Base-by-base conservation (phyloP, 2,329 filamentous ascomycete species). In the Xylariaceae sp. region DNA sequence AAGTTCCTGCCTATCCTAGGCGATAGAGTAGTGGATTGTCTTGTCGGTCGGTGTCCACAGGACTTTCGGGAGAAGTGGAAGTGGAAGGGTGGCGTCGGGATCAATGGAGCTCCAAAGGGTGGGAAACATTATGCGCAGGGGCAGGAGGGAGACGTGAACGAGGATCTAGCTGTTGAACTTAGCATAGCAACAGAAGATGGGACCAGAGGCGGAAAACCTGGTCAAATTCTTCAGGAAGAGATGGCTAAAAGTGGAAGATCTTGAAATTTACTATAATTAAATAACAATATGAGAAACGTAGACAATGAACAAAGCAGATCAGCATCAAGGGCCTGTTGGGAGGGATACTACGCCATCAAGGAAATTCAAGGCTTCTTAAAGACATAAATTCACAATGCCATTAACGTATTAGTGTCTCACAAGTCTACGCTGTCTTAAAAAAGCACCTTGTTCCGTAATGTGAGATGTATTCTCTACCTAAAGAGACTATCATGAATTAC, bases 1-100 rank as follows among this genome's bases (percentile, higher is more conserved):
- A 90, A 90, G 71, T 90, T 90, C 71, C 71, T 89, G 53, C 87
- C 87, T 0, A 81, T 89, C 4, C 74, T 90, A 11, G 87, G 87
- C 7, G 82, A 86, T 26, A 84, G 83, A 67, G 78, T 88, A 29
- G 79, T 80, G 1, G 84, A 86, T 61, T 80, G 81, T 53, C 74
- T 89, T 54, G 69, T 79, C 53, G 71, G 78, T 33, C 61, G 74
- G 6, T 77, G 78, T 12, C 75, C 76, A 0, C 69, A 75, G 3
- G 81, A 82, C 49, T 83, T 92, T 65, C 75, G 75, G 33, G 69
- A 74, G 1, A 85, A 85, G 67, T 86, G 83, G 83, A 79, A 80
- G 26, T 90, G 88, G 79, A 92, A 86, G 79, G 58, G 45, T 7
- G 14, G 49, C 24, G 45, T 44, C 24, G 28, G 11, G 9, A 40